phyloP scores from a whole-genome alignment of 176 grass and related monocot genomes.

The Zoysia pacifica region DNA sequence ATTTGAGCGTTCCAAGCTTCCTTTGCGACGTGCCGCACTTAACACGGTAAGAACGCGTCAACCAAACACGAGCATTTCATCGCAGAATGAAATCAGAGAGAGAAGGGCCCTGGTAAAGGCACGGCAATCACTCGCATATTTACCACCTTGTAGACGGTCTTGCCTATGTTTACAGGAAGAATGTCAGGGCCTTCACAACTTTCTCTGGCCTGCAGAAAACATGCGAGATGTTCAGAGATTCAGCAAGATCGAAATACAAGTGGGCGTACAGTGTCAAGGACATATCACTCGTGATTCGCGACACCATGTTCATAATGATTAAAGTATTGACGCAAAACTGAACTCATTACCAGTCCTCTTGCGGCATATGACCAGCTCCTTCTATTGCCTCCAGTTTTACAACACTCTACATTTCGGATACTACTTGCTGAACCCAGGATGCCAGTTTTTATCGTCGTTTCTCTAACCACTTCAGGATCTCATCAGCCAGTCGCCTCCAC shows the following conservation, averaged over 20 bases:
- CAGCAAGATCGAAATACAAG: background rate
- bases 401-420: no score
- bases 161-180: slow-evolving; percentile 47
- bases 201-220: slow-evolving; percentile 81
- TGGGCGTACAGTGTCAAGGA: no score
- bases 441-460: slow-evolving; percentile 17
- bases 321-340: background rate
- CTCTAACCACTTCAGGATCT: background rate
- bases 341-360: slow-evolving; percentile 80
- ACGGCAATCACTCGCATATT: background rate
- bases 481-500: background rate
- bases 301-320: background rate
- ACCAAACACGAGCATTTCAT: background rate
- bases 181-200: slow-evolving; percentile 61
- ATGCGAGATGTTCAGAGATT: slow-evolving; percentile 18
- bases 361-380: slow-evolving; percentile 94
- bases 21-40: background rate
- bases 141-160: background rate
- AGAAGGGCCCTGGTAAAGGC: background rate
- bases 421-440: no score
- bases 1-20: background rate
- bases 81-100: background rate
- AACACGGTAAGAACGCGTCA: no score
- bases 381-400: slow-evolving; percentile 77
- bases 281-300: background rate